These are phyloP conservation scores for Epichloe bromicola DNA, from an alignment of 2,329 filamentous ascomycete species.

Conservation along the genomic window DNA sequence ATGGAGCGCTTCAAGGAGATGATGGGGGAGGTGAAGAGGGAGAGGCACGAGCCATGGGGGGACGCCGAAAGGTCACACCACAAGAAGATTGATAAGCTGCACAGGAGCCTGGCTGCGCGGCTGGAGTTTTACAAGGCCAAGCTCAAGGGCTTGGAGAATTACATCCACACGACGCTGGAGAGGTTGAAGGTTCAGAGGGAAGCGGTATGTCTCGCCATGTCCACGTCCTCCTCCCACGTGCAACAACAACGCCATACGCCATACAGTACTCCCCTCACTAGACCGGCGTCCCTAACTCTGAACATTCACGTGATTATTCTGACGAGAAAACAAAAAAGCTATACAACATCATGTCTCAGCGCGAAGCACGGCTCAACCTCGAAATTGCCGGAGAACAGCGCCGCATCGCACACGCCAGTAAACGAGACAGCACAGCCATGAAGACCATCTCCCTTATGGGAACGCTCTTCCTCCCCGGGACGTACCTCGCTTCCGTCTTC, in stretches of 20 bases:
- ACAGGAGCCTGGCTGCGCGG: slow-evolving; percentile 38
- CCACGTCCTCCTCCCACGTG: background rate
- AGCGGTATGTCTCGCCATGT: slow-evolving; percentile 30
- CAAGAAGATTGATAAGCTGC: slow-evolving; percentile 29
- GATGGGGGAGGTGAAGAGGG: slow-evolving; percentile 10
- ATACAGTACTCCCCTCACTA: background rate
- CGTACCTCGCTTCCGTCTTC: slow-evolving; percentile 49
- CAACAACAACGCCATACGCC: too few relatives aligned
- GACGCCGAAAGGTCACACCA: slow-evolving; percentile 16
- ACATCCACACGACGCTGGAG: slow-evolving; percentile 48
- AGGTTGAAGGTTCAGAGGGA: slow-evolving; percentile 47
- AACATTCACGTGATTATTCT: background rate
- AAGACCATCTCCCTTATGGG: slow-evolving; percentile 52
- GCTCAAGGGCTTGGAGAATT: slow-evolving; percentile 48
- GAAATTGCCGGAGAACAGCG: slow-evolving; percentile 49
- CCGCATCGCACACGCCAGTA: slow-evolving; percentile 44
- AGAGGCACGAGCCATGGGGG: background rate
- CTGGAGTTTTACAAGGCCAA: slow-evolving; percentile 49
- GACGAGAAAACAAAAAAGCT: slow-evolving; percentile 28
- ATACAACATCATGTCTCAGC: slow-evolving; percentile 54
- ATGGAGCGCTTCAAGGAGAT: slow-evolving; percentile 30
- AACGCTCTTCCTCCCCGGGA: slow-evolving; percentile 49
- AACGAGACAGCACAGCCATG: slow-evolving; percentile 50
- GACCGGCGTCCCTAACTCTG: background rate
- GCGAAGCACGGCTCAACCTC: slow-evolving; percentile 50